Percentiles rank a stretch among this genome's conserved stretches.
Evolutionary conservation across 2,329 filamentous ascomycete genomes (phyloP).

Genomic region (Sporothrix humicola): DNA sequence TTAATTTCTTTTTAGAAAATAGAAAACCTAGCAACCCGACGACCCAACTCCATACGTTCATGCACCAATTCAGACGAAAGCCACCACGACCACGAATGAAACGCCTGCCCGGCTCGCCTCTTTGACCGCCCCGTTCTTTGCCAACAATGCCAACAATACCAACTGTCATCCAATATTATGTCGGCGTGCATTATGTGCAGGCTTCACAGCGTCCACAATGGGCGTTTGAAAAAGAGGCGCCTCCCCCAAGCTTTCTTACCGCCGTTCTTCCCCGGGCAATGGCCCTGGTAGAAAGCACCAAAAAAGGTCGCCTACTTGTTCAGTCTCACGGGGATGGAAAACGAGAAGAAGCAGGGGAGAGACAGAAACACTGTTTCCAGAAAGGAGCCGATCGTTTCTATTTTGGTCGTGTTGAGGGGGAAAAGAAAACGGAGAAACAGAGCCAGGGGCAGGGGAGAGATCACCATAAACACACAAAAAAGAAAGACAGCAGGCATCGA

Average conservation of each 20-base stretch:
- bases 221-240: neutral
- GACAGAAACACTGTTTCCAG: neutral
- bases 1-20: too few species aligned
- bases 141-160: neutral
- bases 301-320: neutral
- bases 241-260: too few species aligned
- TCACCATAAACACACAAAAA: neutral
- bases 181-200: neutral
- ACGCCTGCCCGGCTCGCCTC: constrained; percentile 4
- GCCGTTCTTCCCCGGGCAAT: neutral
- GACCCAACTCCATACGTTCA: neutral
- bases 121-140: neutral
- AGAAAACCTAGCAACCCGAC: too few species aligned
- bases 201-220: neutral
- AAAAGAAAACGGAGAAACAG: neutral
- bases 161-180: constrained; percentile 11
- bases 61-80: constrained; percentile 11
- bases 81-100: neutral
- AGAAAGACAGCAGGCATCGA: neutral
- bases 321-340: constrained; percentile 3
- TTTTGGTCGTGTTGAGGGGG: constrained; percentile 8
- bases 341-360: neutral
- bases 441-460: neutral
- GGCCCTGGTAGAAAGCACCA: neutral
- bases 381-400: neutral